phyloP scores from a whole-genome alignment of 2,329 filamentous ascomycete species.

The Cladobotryum mycophilum region DNA sequence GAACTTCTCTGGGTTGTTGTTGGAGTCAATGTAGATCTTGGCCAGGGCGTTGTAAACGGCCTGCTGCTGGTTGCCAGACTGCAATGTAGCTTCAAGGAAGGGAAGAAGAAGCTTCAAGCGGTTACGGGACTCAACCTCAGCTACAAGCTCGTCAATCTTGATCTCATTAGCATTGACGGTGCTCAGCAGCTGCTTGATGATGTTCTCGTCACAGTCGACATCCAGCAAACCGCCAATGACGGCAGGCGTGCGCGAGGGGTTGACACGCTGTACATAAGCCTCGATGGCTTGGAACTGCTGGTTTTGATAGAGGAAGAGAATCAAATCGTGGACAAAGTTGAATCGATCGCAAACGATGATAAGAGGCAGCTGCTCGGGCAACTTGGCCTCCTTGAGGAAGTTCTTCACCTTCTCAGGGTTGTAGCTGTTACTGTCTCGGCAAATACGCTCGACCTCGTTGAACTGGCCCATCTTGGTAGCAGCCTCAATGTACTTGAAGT shows the following conservation, averaged over 20 bases:
- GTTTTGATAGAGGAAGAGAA: conserved; percentile 96
- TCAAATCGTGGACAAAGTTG: conserved; percentile 95
- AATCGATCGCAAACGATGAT: conserved; percentile 99
- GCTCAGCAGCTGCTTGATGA: conserved; percentile 85
- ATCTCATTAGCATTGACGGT: conserved; percentile 81
- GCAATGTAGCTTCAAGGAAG: conserved; percentile 89
- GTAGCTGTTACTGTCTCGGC: conserved; percentile 84
- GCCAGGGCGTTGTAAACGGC: conserved; percentile 95
- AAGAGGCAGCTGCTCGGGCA: conserved; percentile 87
- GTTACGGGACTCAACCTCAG: conserved; percentile 93
- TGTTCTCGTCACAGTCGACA: conserved; percentile 92
- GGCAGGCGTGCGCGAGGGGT: conserved; percentile 81
- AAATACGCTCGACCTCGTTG: conserved; percentile 94
- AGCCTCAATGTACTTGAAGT: conserved; percentile 99
- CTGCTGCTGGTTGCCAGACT: conserved; percentile 88
- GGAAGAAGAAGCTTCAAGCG: conserved; percentile 90
- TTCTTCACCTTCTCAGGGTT: conserved; percentile 98
- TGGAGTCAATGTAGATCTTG: conserved; percentile 99
- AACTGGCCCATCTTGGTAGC: conserved; percentile 90
- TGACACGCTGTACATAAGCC: conserved; percentile 94
- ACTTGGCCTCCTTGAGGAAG: conserved; percentile 92
- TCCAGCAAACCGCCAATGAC: conserved; percentile 91
- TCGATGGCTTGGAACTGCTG: conserved; percentile 99
- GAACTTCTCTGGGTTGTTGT: conserved; percentile 97
- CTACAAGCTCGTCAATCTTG: conserved; percentile 88